Percentiles rank a stretch among this genome's conserved stretches.
Conservation (phyloP, 179 eudicot species). For the Camellia oleifera region DNA sequence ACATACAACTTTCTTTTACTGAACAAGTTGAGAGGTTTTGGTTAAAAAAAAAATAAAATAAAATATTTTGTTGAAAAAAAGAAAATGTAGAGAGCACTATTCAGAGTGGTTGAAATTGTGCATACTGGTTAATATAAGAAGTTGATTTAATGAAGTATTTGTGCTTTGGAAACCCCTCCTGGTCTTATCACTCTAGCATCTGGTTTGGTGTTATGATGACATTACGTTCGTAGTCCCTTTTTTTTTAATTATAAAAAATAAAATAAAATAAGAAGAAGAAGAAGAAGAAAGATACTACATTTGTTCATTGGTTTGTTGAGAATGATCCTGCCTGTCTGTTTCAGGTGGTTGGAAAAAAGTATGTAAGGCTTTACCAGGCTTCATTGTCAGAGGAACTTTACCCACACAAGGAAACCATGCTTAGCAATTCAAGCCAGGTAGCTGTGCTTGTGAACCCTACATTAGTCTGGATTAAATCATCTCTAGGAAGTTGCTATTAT, state of each 20-base stretch:
- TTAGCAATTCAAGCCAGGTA: slow-evolving; percentile 97
- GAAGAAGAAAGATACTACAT: slow-evolving; percentile 9
- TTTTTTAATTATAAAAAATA: not conserved
- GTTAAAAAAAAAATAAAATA: no score
- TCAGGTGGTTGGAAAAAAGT: slow-evolving; percentile 96
- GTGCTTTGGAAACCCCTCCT: not conserved
- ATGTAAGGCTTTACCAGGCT: slow-evolving; percentile 81
- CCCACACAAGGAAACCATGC: slow-evolving; percentile 88
- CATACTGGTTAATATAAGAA: no score
- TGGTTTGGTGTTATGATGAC: not conserved
- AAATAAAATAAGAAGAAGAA: not conserved
- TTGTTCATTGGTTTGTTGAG: not conserved
- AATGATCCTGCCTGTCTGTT: slow-evolving; percentile 9
- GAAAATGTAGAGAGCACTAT: no score
- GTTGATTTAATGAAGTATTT: no score
- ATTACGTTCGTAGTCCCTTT: not conserved
- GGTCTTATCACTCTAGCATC: not conserved
- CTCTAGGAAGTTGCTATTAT: slow-evolving; percentile 2
- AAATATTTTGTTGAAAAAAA: no score
- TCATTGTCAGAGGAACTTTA: slow-evolving; percentile 75
- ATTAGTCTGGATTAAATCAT: not conserved
- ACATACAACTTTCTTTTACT: not conserved
- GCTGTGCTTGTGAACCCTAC: slow-evolving; percentile 13
- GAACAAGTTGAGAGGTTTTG: not conserved
- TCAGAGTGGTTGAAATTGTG: no score